Evolutionary conservation across 139 green algal species (phyloP).

Genomic region (Tetradesmus obliquus): DNA sequence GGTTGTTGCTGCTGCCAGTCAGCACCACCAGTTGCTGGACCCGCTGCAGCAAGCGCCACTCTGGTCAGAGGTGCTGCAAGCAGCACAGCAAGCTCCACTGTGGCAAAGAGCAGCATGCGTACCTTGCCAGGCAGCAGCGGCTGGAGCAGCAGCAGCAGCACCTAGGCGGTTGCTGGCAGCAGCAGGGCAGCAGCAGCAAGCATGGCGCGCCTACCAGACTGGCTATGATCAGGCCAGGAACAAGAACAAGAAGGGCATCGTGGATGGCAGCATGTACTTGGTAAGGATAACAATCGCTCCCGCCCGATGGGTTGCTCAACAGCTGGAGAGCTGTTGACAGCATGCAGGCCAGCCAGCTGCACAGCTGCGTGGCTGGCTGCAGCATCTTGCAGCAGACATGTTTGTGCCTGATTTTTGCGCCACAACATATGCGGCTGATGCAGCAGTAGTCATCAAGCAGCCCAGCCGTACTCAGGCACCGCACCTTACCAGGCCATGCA

Average conservation of each 20-base stretch:
- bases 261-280: slow-evolving; percentile 56
- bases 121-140: neutral
- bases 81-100: neutral
- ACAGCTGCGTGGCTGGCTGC: neutral
- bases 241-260: slow-evolving; percentile 16
- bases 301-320: too few relatives aligned
- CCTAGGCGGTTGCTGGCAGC: neutral
- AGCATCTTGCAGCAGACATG: too few relatives aligned
- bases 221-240: neutral
- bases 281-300: slow-evolving; percentile 26
- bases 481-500: neutral
- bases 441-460: too few relatives aligned
- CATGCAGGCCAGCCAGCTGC: neutral
- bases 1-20: neutral
- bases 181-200: slow-evolving; percentile 18
- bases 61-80: neutral
- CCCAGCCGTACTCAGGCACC: too few relatives aligned
- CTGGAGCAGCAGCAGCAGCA: slow-evolving; percentile 17
- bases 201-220: slow-evolving; percentile 3
- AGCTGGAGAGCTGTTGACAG: neutral
- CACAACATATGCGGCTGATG: too few relatives aligned
- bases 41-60: neutral
- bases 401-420: too few relatives aligned
- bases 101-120: neutral
- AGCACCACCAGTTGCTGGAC: neutral